These are phyloP conservation scores for Neoarthrinium moseri DNA, from an alignment of 2,329 filamentous ascomycete genomes.

Conservation along the genomic window DNA sequence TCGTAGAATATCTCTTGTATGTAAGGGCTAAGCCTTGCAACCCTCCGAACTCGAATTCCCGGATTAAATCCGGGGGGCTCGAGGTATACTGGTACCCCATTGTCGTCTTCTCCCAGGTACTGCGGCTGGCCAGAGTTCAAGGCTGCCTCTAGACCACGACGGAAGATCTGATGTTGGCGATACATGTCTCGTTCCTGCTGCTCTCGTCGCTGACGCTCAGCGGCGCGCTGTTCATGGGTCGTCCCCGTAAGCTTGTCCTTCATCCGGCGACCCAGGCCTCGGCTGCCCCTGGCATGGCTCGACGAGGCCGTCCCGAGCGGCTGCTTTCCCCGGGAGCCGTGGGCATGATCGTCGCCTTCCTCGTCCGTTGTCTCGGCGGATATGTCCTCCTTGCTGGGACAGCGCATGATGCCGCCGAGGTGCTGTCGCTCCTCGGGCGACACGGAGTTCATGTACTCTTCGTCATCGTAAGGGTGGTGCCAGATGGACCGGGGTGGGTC, in stretches of 20 bases:
- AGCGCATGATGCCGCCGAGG: slow-evolving; percentile 35
- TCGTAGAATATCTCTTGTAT: slow-evolving; percentile 26
- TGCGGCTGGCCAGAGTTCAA: slow-evolving; percentile 55
- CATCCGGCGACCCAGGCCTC: slow-evolving; percentile 48
- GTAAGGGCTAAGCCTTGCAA: slow-evolving; percentile 18
- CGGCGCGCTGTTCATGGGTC: slow-evolving; percentile 53
- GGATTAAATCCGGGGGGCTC: slow-evolving; percentile 44
- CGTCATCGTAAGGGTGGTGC: slow-evolving; percentile 62
- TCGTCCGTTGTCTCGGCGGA: slow-evolving; percentile 45
- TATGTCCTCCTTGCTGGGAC: slow-evolving; percentile 35
- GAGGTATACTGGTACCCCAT: slow-evolving; percentile 57
- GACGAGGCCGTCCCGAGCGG: slow-evolving; percentile 6
- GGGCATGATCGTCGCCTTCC: slow-evolving; percentile 32
- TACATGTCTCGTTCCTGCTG: slow-evolving; percentile 52
- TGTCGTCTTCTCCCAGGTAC: slow-evolving; percentile 49
- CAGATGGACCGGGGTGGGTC: slow-evolving; percentile 58
- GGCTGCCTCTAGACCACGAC: slow-evolving; percentile 49
- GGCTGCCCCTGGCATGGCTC: slow-evolving; percentile 15
- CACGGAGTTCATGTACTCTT: slow-evolving; percentile 48
- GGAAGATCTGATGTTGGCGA: slow-evolving; percentile 46
- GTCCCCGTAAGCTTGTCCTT: slow-evolving; percentile 59
- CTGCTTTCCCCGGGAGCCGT: slow-evolving; percentile 8
- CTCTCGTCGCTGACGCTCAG: slow-evolving; percentile 41
- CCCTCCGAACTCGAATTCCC: slow-evolving; percentile 16
- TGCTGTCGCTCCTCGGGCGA: slow-evolving; percentile 46